Evolutionary conservation across 23 red algal species (phyloP), one percentile per base, ranked within the genome.

Genomic region (Cyanidiococcus yangmingshanensis): DNA sequence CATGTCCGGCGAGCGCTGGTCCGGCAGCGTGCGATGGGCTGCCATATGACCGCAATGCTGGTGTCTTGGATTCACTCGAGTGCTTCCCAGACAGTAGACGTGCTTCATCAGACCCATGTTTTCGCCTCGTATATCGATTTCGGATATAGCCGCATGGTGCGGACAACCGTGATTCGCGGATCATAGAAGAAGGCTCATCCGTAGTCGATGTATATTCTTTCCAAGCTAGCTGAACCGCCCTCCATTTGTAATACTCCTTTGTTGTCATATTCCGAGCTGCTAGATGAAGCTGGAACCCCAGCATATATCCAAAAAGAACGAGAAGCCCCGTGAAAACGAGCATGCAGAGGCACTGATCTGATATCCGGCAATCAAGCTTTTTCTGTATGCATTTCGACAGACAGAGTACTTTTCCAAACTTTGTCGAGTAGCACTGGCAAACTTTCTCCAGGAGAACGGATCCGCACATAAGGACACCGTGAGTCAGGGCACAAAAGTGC

Each of bases 401-500:
- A 16, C 16, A 15, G 7, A 3, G 3, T 29, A 25, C n/a, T 35
- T 30, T 25, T 2, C 63, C 16, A 12, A 7, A 3, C 7, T 29
- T 29, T 35, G 63, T 35, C 45, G 12, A 54, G 21, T 15, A 54
- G 21, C 45, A 54, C 12, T 21, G 45, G 12, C 21, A 21, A 15
- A 54, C 21, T 54, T 54, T 7, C 15, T 71, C n/a, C 63, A 71
- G 7, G n/a, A 71, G 63, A 25, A 30, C n/a, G 32, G n/a, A 32
- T 2, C 12, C 63, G 67, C 75, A 45, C 25, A 83, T 37, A 12
- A 81, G 27, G 17, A 67, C 32, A 21, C 82, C 87, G 45, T 90
- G 87, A 7, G 58, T 34, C 1, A 85, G 40, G 80, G 84, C 84
- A 34, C 87, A 32, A 27, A 83, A 39, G 37, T 89, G 86, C 41